Evolutionary conservation across 2,329 filamentous ascomycete genomes (phyloP), one percentile per base, ranked within the genome.

Genomic region (Akanthomyces lecanii): DNA sequence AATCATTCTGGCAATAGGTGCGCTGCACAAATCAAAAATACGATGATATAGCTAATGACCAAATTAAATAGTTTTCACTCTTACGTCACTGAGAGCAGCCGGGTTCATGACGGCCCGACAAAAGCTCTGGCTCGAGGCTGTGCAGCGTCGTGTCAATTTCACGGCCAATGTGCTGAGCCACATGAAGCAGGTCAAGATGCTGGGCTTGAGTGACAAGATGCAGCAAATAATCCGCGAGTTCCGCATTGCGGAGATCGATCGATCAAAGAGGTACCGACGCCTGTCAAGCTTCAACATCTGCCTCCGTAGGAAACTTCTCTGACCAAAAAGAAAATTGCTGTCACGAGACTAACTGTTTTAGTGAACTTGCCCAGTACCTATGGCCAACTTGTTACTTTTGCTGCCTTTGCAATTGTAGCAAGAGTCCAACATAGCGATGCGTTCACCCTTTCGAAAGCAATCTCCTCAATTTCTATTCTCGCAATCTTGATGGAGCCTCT

Each of bases 231-330:
- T 53, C 21, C 33, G 33, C 7, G 6, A 40, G 18, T 18, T 53
- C 12, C 51, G 51, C 16, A 12, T 14, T 30, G 18, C 18, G 6
- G 62, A 64, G 44, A 25, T 64, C 3, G 56, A 64, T 21, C 25
- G 33, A 16, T 64, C 62, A 4, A 64, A 64, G 11, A 60, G 56
- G 18, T 64, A 23, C 14, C 48, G 62, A 8, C 62, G 62, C 12
- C 44, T 64, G 30, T 54, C 44, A n/a, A 64, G 62, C 57, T 57
- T 64, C 36, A 64, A 55, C 42, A 23, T 64, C 23, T 64, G 55
- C 44, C 62, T 64, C 16, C 33, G 55, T 58, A 58, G 11, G 55
- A 50, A 18, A 7, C 47, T 45, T 12, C 14, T 21, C 21, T 21
- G 1, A 21, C 23, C 8, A n/a, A 38, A 8, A 47, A 36, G 2